Evolutionary conservation across 2,329 filamentous ascomycete genomes (phyloP).

Genomic region (Bipolaris sorokiniana): DNA sequence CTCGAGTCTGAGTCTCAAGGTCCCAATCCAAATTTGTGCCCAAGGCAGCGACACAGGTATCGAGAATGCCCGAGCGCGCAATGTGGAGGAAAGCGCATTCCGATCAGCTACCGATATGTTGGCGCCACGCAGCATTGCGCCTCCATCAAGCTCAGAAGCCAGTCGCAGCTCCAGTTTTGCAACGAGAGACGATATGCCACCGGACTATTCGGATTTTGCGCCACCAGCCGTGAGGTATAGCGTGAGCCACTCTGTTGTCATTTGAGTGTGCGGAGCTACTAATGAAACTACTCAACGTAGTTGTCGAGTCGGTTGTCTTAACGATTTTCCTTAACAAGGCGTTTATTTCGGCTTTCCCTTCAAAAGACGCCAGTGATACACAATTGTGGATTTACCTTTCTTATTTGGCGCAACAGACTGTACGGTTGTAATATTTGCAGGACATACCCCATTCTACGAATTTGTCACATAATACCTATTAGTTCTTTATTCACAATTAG

Average conservation of each 20-base stretch:
- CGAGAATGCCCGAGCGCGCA: constrained; percentile 41
- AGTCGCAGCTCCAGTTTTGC: constrained; percentile 7
- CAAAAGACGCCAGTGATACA: no score
- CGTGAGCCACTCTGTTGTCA: constrained; percentile 5
- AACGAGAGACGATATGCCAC: constrained; percentile 34
- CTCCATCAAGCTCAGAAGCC: constrained; percentile 26
- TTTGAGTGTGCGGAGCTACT: neutral
- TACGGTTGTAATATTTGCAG: no score
- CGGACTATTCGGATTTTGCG: constrained; percentile 37
- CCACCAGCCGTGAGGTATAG: constrained; percentile 16
- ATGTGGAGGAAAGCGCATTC: constrained; percentile 34
- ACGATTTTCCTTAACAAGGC: neutral
- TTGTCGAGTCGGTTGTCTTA: neutral
- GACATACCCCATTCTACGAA: no score
- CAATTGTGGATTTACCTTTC: no score
- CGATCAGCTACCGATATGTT: constrained; percentile 45
- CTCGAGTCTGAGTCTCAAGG: constrained; percentile 48
- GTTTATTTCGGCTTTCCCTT: neutral
- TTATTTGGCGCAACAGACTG: no score
- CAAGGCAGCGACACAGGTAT: constrained; percentile 45
- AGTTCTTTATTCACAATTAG: no score
- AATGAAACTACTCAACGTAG: neutral
- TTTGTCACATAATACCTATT: no score
- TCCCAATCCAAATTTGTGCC: constrained; percentile 55
- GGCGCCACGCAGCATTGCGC: constrained; percentile 43